Evolutionary conservation across 2,329 filamentous ascomycete genomes (phyloP).

Genomic region (Lecanicillium sp.): DNA sequence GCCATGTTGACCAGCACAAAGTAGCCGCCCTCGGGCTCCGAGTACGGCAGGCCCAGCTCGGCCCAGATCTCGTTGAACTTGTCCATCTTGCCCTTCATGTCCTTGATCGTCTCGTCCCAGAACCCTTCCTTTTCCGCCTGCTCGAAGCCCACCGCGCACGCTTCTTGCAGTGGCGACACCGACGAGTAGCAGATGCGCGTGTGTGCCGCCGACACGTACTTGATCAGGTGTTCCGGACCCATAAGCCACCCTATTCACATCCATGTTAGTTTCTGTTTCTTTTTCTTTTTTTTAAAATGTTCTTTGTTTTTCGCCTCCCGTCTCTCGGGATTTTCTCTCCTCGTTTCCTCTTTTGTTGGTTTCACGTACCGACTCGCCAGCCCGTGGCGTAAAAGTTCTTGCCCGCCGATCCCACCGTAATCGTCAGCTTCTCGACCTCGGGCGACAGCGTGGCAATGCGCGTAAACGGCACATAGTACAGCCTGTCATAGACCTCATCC

Average conservation of each 20-base stretch:
- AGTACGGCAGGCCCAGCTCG: constrained; percentile 72
- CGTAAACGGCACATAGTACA: constrained; percentile 94
- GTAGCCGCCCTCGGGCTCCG: constrained; percentile 92
- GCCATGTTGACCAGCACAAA: constrained; percentile 93
- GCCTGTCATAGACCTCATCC: constrained; percentile 87
- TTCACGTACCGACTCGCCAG: constrained; percentile 68
- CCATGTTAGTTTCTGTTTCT: too few relatives aligned
- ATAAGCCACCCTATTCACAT: constrained; percentile 67
- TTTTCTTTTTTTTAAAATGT: background rate
- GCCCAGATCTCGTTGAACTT: constrained; percentile 77
- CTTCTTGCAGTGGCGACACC: constrained; percentile 90
- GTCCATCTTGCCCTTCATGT: constrained; percentile 87
- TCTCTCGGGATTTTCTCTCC: too few relatives aligned
- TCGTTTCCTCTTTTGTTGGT: background rate
- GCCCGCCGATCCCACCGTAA: constrained; percentile 91
- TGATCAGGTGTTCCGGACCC: constrained; percentile 79
- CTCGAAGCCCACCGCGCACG: constrained; percentile 88
- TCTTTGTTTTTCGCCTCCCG: constrained; percentile 7
- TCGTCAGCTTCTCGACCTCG: constrained; percentile 76
- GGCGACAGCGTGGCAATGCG: constrained; percentile 85
- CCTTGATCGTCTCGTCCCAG: constrained; percentile 74
- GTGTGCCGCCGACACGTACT: constrained; percentile 86
- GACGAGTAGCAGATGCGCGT: constrained; percentile 94
- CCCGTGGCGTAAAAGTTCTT: constrained; percentile 99
- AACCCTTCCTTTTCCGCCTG: constrained; percentile 78